Conservation (phyloP, 2,329 filamentous ascomycete genomes). For the Emydomyces testavorans region DNA sequence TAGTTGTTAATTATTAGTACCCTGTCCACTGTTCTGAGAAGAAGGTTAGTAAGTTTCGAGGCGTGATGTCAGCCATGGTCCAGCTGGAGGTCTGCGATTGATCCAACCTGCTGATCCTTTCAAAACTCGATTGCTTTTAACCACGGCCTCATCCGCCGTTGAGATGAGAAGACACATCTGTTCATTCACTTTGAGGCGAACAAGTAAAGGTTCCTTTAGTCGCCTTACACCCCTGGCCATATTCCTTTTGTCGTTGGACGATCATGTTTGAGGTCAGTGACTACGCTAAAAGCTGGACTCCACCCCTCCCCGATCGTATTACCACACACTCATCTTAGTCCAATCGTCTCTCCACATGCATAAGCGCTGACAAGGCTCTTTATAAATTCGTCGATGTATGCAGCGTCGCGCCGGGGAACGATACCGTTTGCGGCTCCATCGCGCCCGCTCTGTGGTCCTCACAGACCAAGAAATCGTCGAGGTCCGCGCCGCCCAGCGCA, state of each 20-base stretch:
- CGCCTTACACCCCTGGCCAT: not conserved
- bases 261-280: slow-evolving; percentile 10
- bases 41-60: too few relatives aligned
- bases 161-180: too few relatives aligned
- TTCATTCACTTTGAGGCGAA: too few relatives aligned
- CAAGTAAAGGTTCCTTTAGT: too few relatives aligned
- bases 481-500: slow-evolving; percentile 85
- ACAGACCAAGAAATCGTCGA: slow-evolving; percentile 81
- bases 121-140: too few relatives aligned
- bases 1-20: too few relatives aligned
- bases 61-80: too few relatives aligned
- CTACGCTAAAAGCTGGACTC: not conserved
- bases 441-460: slow-evolving; percentile 70
- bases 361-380: not conserved
- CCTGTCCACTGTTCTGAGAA: too few relatives aligned
- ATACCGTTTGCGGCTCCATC: slow-evolving; percentile 69
- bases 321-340: not conserved
- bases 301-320: not conserved
- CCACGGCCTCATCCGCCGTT: too few relatives aligned
- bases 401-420: slow-evolving; percentile 58
- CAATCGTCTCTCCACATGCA: not conserved
- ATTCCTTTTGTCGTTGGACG: not conserved
- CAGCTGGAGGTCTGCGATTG: too few relatives aligned
- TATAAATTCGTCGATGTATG: slow-evolving; percentile 21
- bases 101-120: too few relatives aligned